Evolutionary conservation across 169 alveolate genomes (phyloP).

Genomic region (Plasmodium fragile): DNA sequence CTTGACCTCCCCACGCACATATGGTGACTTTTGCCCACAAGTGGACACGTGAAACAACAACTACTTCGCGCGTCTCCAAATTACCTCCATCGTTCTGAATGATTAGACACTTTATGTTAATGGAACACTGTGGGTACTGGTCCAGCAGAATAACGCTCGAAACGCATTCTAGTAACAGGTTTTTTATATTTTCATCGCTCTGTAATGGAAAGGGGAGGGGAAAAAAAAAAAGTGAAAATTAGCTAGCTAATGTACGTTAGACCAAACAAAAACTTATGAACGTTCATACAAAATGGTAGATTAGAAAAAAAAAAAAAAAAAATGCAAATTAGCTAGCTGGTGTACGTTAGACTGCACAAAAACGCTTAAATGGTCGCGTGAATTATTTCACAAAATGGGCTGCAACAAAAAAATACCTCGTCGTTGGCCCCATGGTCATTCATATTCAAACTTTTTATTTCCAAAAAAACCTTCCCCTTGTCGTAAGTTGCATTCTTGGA

Average conservation of each 20-base stretch:
- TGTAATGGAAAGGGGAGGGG: background rate
- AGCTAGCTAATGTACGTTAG: background rate
- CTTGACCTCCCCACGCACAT: background rate
- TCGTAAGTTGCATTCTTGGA: constrained; percentile 62
- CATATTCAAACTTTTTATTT: constrained; percentile 51
- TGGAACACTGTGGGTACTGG: constrained; percentile 61
- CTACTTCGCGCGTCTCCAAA: background rate
- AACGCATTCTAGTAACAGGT: constrained; percentile 42
- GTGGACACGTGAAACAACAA: background rate
- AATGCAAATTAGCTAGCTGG: constrained; percentile 1
- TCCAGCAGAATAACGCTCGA: constrained; percentile 38
- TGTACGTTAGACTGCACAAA: background rate
- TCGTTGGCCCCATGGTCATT: constrained; percentile 25
- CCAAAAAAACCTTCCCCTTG: constrained; percentile 68
- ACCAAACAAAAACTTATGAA: background rate
- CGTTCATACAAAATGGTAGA: background rate
- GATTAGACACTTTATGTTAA: constrained; percentile 50
- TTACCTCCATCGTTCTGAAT: constrained; percentile 71
- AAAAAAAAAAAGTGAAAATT: background rate
- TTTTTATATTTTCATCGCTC: constrained; percentile 61
- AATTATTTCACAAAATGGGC: background rate
- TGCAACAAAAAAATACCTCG: constrained; percentile 11
- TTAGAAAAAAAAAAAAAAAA: constrained; percentile 6
- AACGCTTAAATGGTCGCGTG: background rate
- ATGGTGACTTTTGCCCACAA: background rate